These are phyloP conservation scores for Cryptococcus maquisensis DNA, from an alignment of 1,284 basidiomycete genomes.

Conservation along the genomic window DNA sequence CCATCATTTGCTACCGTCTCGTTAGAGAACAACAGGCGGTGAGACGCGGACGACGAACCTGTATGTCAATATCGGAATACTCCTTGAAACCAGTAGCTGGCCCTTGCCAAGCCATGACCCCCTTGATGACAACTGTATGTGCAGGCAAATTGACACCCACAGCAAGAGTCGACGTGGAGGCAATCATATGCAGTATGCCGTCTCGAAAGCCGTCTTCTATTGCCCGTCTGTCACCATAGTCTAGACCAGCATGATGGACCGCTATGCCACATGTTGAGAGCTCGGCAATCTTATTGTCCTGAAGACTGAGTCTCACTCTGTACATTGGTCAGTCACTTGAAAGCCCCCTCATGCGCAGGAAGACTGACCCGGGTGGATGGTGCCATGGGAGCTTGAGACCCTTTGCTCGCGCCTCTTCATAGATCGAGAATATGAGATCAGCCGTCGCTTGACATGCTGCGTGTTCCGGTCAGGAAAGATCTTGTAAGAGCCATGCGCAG, in stretches of 20 bases:
- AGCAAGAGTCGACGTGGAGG: conserved; percentile 52
- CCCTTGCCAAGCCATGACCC: conserved; percentile 42
- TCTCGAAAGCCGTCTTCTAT: conserved; percentile 51
- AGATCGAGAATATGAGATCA: conserved; percentile 67
- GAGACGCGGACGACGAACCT: conserved; percentile 23
- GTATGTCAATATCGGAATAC: conserved; percentile 49
- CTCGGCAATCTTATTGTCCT: conserved; percentile 30
- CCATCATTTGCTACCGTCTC: conserved; percentile 47
- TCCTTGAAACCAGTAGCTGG: conserved; percentile 32
- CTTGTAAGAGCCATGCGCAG: not conserved
- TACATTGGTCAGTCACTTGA: not conserved
- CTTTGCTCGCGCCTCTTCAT: conserved; percentile 56
- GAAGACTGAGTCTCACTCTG: conserved; percentile 15
- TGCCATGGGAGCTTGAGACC: conserved; percentile 63
- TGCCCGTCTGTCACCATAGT: conserved; percentile 45
- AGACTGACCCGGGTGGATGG: conserved; percentile 50
- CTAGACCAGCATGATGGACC: conserved; percentile 56
- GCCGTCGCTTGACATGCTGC: conserved; percentile 56
- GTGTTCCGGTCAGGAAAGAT: not conserved
- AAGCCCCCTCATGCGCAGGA: not conserved
- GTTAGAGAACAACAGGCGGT: not conserved
- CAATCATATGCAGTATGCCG: conserved; percentile 46
- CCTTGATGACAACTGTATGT: conserved; percentile 49
- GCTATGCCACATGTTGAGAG: conserved; percentile 49
- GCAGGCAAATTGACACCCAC: conserved; percentile 55